A percentile compares a stretch with the other conserved stretches of the same genome.
These are phyloP conservation scores for Triangularia setosa DNA, from an alignment of 2,329 filamentous ascomycete genomes.

Conservation along the genomic window DNA sequence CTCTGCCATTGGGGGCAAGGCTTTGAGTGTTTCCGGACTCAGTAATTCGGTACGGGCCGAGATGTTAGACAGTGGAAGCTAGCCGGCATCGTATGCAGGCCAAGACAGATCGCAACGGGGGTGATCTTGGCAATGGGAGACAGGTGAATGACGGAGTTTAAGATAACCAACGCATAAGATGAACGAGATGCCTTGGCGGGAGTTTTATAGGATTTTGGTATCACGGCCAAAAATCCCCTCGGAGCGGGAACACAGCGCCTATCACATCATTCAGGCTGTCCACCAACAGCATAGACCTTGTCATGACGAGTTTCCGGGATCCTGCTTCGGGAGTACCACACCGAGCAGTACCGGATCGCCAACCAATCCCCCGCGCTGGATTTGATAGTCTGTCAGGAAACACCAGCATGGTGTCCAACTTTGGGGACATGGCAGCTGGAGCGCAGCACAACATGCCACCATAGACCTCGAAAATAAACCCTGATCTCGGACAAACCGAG, in stretches of 20 bases:
- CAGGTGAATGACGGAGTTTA: not conserved
- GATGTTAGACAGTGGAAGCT: not conserved
- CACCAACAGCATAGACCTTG: not conserved
- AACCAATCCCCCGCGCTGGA: no score
- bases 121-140: not conserved
- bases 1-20: not conserved
- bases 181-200: not conserved
- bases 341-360: no score
- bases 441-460: no score
- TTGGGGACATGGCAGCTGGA: no score
- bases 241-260: no score
- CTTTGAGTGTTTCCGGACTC: not conserved
- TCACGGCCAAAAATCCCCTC: no score
- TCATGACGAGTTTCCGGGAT: no score
- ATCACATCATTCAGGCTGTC: not conserved
- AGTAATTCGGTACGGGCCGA: conserved; percentile 5
- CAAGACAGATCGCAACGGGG: not conserved
- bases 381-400: no score
- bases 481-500: no score
- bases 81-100: not conserved
- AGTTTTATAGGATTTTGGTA: not conserved
- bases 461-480: no score
- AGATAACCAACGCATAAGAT: not conserved
- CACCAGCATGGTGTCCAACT: no score
- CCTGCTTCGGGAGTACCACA: no score